Percentiles rank a stretch among this genome's conserved stretches.
Conservation (phyloP, 2,329 filamentous ascomycete genomes). For the Aspergillus piperis region DNA sequence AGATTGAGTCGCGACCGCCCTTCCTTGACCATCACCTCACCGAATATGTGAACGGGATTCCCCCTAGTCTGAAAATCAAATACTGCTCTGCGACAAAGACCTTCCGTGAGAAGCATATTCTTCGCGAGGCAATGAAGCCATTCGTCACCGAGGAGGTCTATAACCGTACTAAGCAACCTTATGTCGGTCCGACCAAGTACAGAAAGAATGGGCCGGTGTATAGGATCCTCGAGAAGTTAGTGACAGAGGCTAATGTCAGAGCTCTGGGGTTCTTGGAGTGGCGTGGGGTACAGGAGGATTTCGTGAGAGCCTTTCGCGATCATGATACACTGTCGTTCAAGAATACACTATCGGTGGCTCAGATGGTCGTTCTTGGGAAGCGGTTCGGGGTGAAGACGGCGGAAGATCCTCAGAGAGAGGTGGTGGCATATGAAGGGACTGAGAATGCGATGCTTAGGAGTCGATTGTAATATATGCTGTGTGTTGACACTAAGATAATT, state of each 20-base stretch:
- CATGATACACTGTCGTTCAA: constrained; percentile 40
- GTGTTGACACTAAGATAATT: too few relatives aligned
- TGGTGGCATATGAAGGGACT: not conserved
- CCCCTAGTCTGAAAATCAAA: constrained; percentile 34
- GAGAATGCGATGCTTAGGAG: not conserved
- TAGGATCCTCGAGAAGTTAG: constrained; percentile 25
- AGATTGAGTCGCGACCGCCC: constrained; percentile 31
- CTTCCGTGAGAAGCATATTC: constrained; percentile 53
- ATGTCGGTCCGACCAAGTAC: constrained; percentile 49
- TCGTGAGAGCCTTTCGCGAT: constrained; percentile 45
- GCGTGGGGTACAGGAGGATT: constrained; percentile 33
- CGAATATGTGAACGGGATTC: constrained; percentile 32
- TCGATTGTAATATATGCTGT: not conserved
- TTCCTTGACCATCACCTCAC: constrained; percentile 37
- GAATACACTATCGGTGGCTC: constrained; percentile 40
- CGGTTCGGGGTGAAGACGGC: constrained; percentile 47
- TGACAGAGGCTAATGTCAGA: constrained; percentile 42
- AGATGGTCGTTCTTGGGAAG: constrained; percentile 49
- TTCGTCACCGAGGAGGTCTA: constrained; percentile 57
- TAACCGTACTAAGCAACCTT: constrained; percentile 53
- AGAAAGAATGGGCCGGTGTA: constrained; percentile 48
- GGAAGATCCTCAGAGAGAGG: not conserved
- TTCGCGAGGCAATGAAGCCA: constrained; percentile 53
- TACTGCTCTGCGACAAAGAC: constrained; percentile 16
- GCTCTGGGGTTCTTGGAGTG: constrained; percentile 47